Conservation (phyloP, 225 moss, liverwort and hornwort genomes). For the Sphagnum tenellum region DNA sequence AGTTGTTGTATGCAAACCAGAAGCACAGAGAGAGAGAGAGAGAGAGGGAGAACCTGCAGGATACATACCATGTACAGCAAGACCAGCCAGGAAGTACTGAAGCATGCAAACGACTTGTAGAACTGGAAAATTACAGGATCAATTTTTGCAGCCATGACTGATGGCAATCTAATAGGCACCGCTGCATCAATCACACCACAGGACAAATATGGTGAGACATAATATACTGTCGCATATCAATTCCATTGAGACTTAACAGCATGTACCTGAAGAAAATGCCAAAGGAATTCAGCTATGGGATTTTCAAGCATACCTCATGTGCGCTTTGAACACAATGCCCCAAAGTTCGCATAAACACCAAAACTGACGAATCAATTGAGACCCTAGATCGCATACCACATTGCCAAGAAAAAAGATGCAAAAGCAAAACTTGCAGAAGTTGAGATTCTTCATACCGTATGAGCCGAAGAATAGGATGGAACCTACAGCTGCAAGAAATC, state of each 20-base stretch:
- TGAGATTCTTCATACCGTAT: constrained; percentile 15
- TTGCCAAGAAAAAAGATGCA: too few species aligned
- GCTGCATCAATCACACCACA: constrained; percentile 16
- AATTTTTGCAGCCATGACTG: constrained; percentile 25
- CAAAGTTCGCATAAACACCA: too few species aligned
- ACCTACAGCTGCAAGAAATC: constrained; percentile 31
- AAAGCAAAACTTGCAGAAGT: too few species aligned
- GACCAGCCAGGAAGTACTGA: constrained; percentile 35
- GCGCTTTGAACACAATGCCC: too few species aligned
- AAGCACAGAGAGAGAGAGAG: too few species aligned
- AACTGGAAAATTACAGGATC: constrained; percentile 44
- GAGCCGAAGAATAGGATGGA: constrained; percentile 36
- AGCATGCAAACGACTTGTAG: constrained; percentile 47
- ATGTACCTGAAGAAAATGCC: too few species aligned
- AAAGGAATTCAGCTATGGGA: too few species aligned
- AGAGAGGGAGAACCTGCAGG: not conserved
- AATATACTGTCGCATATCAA: not conserved
- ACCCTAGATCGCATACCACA: too few species aligned
- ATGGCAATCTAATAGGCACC: constrained; percentile 32
- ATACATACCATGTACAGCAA: constrained; percentile 34
- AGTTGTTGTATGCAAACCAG: too few species aligned
- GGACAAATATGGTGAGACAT: not conserved
- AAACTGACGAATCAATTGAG: too few species aligned
- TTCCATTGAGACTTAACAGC: not conserved
- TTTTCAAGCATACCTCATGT: too few species aligned